Conservation (phyloP, 768 basidiomycete genomes). For the Leccinum longicurvipes region DNA sequence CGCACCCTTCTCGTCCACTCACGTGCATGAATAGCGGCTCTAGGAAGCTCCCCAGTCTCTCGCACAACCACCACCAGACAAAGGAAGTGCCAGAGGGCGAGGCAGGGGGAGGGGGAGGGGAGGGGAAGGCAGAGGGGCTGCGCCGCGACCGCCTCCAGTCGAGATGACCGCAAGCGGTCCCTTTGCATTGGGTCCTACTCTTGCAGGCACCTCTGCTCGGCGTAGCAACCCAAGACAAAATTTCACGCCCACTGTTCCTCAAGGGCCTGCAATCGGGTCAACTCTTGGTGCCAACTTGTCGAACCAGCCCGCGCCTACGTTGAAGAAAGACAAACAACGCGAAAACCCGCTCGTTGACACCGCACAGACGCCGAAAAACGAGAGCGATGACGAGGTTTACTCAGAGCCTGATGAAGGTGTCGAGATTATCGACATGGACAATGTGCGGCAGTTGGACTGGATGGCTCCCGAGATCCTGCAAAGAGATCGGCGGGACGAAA, state of each 20-base stretch:
- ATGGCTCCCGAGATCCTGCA: constrained; percentile 79
- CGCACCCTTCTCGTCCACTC: neutral
- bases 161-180: constrained; percentile 87
- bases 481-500: constrained; percentile 42
- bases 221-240: constrained; percentile 54
- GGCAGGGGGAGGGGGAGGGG: constrained; percentile 52
- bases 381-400: constrained; percentile 65
- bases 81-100: constrained; percentile 45
- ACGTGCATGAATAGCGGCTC: constrained; percentile 6
- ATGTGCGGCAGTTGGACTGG: constrained; percentile 77
- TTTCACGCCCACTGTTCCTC: constrained; percentile 48
- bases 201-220: constrained; percentile 52
- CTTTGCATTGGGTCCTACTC: constrained; percentile 81
- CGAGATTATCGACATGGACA: constrained; percentile 81
- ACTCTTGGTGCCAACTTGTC: constrained; percentile 50
- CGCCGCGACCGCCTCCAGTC: constrained; percentile 45
- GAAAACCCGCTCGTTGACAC: constrained; percentile 25
- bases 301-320: constrained; percentile 45
- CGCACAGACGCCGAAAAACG: constrained; percentile 27
- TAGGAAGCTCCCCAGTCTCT: constrained; percentile 48
- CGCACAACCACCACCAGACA: constrained; percentile 30
- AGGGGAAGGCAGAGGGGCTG: constrained; percentile 46
- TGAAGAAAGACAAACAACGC: constrained; percentile 44
- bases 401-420: constrained; percentile 88
- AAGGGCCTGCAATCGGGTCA: constrained; percentile 35